A percentile compares a stretch with the other conserved stretches of the same genome.
Conservation (phyloP, 2,329 filamentous ascomycete genomes). For the Ophiosphaerella narmari region DNA sequence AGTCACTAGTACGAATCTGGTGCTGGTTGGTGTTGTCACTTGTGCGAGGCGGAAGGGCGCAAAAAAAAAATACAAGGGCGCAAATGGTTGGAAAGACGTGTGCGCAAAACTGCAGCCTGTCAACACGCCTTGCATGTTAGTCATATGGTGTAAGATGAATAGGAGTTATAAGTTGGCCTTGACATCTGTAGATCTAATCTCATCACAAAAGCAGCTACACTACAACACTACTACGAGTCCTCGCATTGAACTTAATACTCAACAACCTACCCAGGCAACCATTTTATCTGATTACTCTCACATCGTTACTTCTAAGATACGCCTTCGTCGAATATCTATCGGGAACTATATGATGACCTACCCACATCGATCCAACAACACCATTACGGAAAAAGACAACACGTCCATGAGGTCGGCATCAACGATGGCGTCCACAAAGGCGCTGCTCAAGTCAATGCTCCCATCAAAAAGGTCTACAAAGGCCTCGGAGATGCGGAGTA, state of each 20-base stretch:
- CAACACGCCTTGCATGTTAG: background rate
- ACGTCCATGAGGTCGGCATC: conserved; percentile 29
- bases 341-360: conserved; percentile 5
- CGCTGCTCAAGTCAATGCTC: conserved; percentile 22
- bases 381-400: conserved; percentile 10
- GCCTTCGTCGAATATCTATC: background rate
- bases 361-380: background rate
- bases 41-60: background rate
- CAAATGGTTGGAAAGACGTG: background rate
- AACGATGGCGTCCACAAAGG: conserved; percentile 15
- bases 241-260: too few species aligned
- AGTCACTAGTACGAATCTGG: background rate
- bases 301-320: too few species aligned
- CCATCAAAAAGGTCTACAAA: conserved; percentile 13
- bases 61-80: background rate
- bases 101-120: background rate
- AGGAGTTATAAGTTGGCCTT: conserved; percentile 2
- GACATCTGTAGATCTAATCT: background rate
- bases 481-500: background rate
- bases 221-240: too few species aligned
- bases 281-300: background rate
- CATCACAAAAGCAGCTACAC: background rate
- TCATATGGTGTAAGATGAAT: background rate
- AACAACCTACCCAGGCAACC: background rate
- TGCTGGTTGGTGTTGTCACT: background rate